Conservation (phyloP, 2,329 filamentous ascomycete species). For the Penicillium sp. region DNA sequence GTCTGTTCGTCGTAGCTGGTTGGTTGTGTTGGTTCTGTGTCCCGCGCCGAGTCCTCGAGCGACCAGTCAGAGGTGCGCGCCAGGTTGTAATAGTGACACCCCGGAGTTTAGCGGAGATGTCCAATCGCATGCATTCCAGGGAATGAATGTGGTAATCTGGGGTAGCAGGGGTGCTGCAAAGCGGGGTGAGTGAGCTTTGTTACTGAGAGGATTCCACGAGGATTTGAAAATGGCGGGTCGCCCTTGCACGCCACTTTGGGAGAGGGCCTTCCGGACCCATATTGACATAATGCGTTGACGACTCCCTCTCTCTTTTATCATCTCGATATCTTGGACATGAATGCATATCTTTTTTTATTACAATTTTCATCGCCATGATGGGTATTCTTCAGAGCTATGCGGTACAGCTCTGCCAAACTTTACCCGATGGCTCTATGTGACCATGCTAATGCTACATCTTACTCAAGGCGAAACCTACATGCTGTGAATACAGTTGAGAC, state of each 20-base stretch:
- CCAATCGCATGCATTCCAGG: background rate
- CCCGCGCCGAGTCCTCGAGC: background rate
- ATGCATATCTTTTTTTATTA: too few species aligned
- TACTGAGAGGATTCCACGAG: background rate
- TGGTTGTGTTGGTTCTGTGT: background rate
- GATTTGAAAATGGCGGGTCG: constrained; percentile 1
- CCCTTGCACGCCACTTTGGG: constrained; percentile 5
- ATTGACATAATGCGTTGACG: background rate
- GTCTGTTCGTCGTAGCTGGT: background rate
- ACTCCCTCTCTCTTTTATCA: background rate
- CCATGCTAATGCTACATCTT: background rate
- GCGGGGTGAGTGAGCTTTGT: constrained; percentile 1
- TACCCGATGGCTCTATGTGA: background rate
- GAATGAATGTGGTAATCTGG: background rate
- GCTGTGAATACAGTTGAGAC: background rate
- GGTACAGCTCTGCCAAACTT: background rate
- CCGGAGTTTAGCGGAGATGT: background rate
- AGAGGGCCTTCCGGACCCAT: background rate
- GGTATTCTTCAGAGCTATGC: background rate
- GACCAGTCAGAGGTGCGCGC: background rate
- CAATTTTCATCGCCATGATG: background rate
- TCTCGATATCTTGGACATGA: background rate
- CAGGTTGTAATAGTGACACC: background rate
- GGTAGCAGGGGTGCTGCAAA: constrained; percentile 1
- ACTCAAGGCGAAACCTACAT: background rate